phyloP scores from a whole-genome alignment of 2,329 filamentous ascomycete genomes.

The Trichoderma aggressivum region DNA sequence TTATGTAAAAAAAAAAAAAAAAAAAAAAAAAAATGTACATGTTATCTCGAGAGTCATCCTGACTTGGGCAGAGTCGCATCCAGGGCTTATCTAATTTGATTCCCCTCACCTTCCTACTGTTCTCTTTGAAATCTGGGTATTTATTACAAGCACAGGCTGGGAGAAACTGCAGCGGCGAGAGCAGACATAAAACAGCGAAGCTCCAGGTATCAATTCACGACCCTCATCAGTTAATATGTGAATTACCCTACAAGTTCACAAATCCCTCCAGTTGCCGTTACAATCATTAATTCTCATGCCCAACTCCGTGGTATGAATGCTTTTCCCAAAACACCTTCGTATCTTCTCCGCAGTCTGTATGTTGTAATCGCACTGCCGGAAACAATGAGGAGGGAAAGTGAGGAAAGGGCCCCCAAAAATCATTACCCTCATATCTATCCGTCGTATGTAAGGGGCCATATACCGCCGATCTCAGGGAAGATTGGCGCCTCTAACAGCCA shows the following conservation, averaged over 20 bases:
- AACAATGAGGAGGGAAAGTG: not conserved
- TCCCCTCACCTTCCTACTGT: not conserved
- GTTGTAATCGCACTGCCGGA: not conserved
- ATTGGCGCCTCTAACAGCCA: conserved; percentile 58
- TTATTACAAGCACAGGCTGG: not conserved
- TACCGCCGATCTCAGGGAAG: conserved; percentile 20
- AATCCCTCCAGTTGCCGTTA: conserved; percentile 1
- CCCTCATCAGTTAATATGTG: not conserved
- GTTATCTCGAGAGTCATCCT: not conserved
- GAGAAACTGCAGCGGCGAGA: not conserved
- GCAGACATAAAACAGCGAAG: not conserved
- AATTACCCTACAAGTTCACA: not conserved
- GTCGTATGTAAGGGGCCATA: not conserved
- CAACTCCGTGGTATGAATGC: conserved; percentile 10
- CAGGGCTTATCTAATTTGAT: not conserved
- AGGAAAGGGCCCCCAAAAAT: not conserved
- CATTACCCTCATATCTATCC: not conserved
- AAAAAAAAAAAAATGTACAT: not conserved
- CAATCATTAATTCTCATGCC: conserved; percentile 1
- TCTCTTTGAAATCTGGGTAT: not conserved
- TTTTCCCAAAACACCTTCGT: not conserved
- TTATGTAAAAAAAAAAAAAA: not conserved
- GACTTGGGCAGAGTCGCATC: not conserved
- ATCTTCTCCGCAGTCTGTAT: not conserved
- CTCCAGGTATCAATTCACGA: not conserved